Evolutionary conservation across 2,329 filamentous ascomycete genomes (phyloP).

Genomic region (Fusarium sp.): DNA sequence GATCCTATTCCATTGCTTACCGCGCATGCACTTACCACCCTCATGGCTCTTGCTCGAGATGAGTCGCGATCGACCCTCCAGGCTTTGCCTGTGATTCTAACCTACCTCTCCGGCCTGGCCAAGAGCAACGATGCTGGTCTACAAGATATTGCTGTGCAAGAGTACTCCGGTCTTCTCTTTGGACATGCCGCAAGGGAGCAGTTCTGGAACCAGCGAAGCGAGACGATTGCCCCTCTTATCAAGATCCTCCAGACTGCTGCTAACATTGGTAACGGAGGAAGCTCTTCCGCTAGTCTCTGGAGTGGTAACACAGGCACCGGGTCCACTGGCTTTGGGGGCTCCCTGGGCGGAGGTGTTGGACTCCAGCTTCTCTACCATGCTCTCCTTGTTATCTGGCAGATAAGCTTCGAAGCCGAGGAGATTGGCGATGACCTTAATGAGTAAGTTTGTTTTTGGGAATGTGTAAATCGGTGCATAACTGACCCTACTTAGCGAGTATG

Average conservation of each 20-base stretch:
- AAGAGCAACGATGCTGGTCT: slow-evolving; percentile 88
- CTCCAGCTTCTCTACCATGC: slow-evolving; percentile 95
- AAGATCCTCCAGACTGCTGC: slow-evolving; percentile 85
- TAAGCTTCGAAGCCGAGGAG: slow-evolving; percentile 88
- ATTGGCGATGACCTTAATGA: slow-evolving; percentile 83
- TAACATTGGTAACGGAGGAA: slow-evolving; percentile 74
- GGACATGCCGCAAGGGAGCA: slow-evolving; percentile 78
- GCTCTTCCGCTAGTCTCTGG: slow-evolving; percentile 70
- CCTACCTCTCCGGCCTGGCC: slow-evolving; percentile 84
- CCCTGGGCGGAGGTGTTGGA: slow-evolving; percentile 83
- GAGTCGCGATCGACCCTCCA: slow-evolving; percentile 74
- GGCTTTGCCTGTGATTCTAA: slow-evolving; percentile 84
- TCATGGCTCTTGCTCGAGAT: slow-evolving; percentile 77
- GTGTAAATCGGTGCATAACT: slow-evolving; percentile 16
- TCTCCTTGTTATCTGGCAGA: slow-evolving; percentile 92
- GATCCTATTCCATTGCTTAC: slow-evolving; percentile 91
- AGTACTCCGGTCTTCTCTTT: slow-evolving; percentile 87
- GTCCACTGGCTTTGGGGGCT: slow-evolving; percentile 70
- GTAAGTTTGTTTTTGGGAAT: slow-evolving; percentile 66
- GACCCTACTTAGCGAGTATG: slow-evolving; percentile 73
- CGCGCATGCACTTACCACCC: slow-evolving; percentile 83
- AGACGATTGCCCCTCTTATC: slow-evolving; percentile 84
- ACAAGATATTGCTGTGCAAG: slow-evolving; percentile 94
- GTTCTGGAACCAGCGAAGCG: slow-evolving; percentile 91
- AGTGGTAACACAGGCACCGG: slow-evolving; percentile 64